phyloP scores from a whole-genome alignment of 768 basidiomycete species.

The Leccinum subtestaceum region DNA sequence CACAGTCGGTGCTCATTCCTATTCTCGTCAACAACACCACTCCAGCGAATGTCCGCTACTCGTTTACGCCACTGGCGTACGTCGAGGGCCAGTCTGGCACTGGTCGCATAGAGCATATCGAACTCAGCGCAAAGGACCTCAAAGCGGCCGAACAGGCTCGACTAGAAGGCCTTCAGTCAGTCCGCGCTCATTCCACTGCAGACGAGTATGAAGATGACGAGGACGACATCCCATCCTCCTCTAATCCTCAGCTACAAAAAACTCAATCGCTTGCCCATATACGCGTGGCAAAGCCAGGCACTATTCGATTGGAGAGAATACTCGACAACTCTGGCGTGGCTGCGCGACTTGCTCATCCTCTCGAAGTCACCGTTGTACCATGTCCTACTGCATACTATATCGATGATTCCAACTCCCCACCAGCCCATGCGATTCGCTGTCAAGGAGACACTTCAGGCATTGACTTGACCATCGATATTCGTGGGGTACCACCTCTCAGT shows the following conservation, averaged over 20 bases:
- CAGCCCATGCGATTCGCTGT: constrained; percentile 55
- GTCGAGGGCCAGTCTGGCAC: constrained; percentile 38
- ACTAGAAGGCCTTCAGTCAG: constrained; percentile 47
- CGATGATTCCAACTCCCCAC: constrained; percentile 33
- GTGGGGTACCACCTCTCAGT: constrained; percentile 74
- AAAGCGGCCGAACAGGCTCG: constrained; percentile 63
- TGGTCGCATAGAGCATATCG: constrained; percentile 50
- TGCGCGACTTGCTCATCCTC: constrained; percentile 65
- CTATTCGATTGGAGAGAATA: constrained; percentile 71
- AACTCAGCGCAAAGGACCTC: constrained; percentile 61
- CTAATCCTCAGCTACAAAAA: constrained; percentile 55
- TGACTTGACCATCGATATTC: constrained; percentile 62
- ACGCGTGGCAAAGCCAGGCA: constrained; percentile 68
- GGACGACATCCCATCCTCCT: constrained; percentile 27
- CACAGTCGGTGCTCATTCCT: constrained; percentile 65
- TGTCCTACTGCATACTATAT: constrained; percentile 77
- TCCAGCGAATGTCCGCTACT: constrained; percentile 69
- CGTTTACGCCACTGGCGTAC: constrained; percentile 62
- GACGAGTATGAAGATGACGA: constrained; percentile 72
- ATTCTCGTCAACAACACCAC: constrained; percentile 88
- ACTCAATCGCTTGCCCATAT: constrained; percentile 77
- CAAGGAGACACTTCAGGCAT: constrained; percentile 60
- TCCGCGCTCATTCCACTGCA: constrained; percentile 44
- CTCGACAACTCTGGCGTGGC: constrained; percentile 66
- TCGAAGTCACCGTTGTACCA: constrained; percentile 70